Evolutionary conservation across 805 yeast genomes (phyloP).

Genomic region (Yamadazyma philogaea): DNA sequence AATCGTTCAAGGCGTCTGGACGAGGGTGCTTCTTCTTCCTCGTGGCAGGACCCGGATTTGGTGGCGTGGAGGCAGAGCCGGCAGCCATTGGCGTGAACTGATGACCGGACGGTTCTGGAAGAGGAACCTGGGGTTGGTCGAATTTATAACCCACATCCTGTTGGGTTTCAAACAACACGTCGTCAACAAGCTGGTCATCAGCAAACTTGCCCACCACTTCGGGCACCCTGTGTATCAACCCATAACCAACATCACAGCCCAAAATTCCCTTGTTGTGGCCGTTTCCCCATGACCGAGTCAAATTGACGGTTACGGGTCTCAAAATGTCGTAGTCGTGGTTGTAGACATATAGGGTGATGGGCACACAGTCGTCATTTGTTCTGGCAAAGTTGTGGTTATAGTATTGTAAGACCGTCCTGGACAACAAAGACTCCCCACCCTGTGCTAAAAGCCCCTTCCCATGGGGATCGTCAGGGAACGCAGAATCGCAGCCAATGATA

Average conservation of each 20-base stretch:
- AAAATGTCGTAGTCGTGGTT: constrained; percentile 84
- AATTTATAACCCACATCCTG: constrained; percentile 18
- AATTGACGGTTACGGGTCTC: constrained; percentile 78
- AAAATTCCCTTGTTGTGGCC: constrained; percentile 66
- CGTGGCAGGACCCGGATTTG: constrained; percentile 11
- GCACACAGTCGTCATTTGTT: constrained; percentile 33
- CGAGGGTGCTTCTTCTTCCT: constrained; percentile 29
- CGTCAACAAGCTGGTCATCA: constrained; percentile 27
- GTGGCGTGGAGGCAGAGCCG: constrained; percentile 11
- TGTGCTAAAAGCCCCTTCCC: constrained; percentile 67
- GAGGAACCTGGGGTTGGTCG: constrained; percentile 8
- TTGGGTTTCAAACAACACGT: constrained; percentile 30
- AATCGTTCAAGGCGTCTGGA: constrained; percentile 22
- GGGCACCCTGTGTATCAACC: constrained; percentile 83
- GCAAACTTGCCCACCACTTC: constrained; percentile 55
- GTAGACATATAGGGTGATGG: constrained; percentile 57
- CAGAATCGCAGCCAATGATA: constrained; percentile 64
- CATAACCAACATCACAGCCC: constrained; percentile 96
- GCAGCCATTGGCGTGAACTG: constrained; percentile 9
- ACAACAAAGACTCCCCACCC: constrained; percentile 82
- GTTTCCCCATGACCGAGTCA: constrained; percentile 64
- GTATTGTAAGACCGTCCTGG: constrained; percentile 60
- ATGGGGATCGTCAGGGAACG: constrained; percentile 55
- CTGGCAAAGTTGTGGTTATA: constrained; percentile 44
- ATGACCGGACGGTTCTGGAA: constrained; percentile 3